Evolutionary conservation across 192 early-diverging fungal species (phyloP).

Genomic region (Lobosporangium transversale): DNA sequence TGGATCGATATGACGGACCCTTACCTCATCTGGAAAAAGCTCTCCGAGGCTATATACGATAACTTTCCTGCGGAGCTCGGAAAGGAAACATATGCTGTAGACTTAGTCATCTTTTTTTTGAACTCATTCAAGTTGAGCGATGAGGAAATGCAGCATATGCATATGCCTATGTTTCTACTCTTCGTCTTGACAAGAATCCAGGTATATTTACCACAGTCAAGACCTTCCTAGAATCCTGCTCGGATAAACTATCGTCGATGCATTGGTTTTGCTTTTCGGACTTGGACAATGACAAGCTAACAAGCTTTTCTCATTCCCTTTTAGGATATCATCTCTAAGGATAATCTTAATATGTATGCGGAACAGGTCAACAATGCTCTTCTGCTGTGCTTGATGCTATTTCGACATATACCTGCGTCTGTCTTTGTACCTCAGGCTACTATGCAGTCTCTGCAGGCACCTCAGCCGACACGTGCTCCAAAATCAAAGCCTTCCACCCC

Average conservation of each 20-base stretch:
- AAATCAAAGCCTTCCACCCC: constrained; percentile 47
- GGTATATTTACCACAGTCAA: constrained; percentile 39
- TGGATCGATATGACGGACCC: constrained; percentile 92
- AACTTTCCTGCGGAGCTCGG: constrained; percentile 49
- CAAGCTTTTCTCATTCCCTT: too few relatives aligned
- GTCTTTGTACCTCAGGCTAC: constrained; percentile 39
- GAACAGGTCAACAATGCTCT: constrained; percentile 30
- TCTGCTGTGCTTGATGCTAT: constrained; percentile 43
- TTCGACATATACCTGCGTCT: constrained; percentile 38
- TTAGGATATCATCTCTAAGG: constrained; percentile 22
- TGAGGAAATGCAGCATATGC: constrained; percentile 84
- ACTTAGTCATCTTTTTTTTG: constrained; percentile 78
- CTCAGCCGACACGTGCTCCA: constrained; percentile 29
- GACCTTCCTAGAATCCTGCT: too few relatives aligned
- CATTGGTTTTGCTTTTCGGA: too few relatives aligned
- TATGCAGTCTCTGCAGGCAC: constrained; percentile 14
- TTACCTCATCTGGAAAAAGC: constrained; percentile 81
- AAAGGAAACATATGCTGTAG: constrained; percentile 55
- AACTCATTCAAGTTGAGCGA: constrained; percentile 80
- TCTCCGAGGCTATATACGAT: constrained; percentile 64
- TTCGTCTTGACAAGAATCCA: constrained; percentile 63
- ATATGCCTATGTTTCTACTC: constrained; percentile 81
- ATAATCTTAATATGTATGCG: constrained; percentile 21
- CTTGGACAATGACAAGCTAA: too few relatives aligned
- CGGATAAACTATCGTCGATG: background rate